Conservation (phyloP, 208 protist species). For the Trypanosoma conorhini region DNA sequence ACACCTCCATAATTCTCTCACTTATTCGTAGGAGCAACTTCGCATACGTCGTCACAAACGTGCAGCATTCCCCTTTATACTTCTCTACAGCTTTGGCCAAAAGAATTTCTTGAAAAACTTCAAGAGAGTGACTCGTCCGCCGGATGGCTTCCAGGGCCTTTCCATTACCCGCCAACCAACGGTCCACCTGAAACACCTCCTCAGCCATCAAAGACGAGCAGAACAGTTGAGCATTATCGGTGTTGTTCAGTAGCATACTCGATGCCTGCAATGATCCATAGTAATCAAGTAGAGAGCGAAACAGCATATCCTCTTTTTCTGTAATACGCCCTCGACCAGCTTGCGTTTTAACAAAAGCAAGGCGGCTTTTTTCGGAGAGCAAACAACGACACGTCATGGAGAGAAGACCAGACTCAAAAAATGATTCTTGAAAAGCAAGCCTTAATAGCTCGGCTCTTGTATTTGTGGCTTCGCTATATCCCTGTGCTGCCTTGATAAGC, state of each 20-base stretch:
- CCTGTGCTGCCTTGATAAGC: constrained; percentile 32
- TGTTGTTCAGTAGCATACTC: constrained; percentile 35
- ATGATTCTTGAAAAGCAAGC: constrained; percentile 42
- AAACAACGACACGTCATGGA: constrained; percentile 72
- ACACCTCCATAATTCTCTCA: constrained; percentile 60
- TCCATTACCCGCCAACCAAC: constrained; percentile 36
- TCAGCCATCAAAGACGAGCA: constrained; percentile 74
- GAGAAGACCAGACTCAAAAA: constrained; percentile 47
- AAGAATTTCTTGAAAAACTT: constrained; percentile 85
- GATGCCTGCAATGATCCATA: constrained; percentile 63
- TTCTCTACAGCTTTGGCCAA: constrained; percentile 38
- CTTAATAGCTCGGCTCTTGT: constrained; percentile 31
- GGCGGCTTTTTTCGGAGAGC: constrained; percentile 46
- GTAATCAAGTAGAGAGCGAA: constrained; percentile 54
- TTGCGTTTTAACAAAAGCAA: constrained; percentile 57
- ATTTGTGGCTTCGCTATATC: constrained; percentile 11
- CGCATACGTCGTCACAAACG: constrained; percentile 50
- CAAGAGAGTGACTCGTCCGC: constrained; percentile 63
- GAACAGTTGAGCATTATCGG: constrained; percentile 47
- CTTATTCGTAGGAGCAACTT: constrained; percentile 73
- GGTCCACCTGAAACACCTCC: constrained; percentile 65
- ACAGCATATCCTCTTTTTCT: constrained; percentile 50
- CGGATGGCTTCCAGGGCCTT: constrained; percentile 37
- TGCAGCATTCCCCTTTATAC: constrained; percentile 20
- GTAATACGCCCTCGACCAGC: constrained; percentile 37